Evolutionary conservation across 31 red algal genomes (phyloP), one percentile per base, ranked within the genome.

Genomic region (Asparagopsis taxiformis): DNA sequence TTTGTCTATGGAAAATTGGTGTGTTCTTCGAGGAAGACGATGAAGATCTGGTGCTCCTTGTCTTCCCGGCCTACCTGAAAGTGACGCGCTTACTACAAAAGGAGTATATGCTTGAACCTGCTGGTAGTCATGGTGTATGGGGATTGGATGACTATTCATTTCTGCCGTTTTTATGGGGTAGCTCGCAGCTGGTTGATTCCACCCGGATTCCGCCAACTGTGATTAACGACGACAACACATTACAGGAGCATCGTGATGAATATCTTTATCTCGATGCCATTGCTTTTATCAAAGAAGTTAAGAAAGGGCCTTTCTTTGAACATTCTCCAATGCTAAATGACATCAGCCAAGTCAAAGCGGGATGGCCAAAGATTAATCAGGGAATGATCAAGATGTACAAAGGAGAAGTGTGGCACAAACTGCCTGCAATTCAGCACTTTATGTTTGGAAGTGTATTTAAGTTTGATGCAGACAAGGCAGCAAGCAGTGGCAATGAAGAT

Each of bases 101-200:
- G 26, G 29, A 49, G 57, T 98, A 93, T 66, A 90, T 72, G 58
- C 70, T 98, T 33, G 94, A 98, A 58, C 94, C 94, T 41, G 94
- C 94, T 3, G 94, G 94, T 34, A 90, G 85, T 21, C 94, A 98
- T 66, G 94, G 94, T 1, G 94, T 98, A 1, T 98, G 94, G 94
- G 94, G 94, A 16, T 63, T 98, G 1, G 94, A 98, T 65, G 94
- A 98, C 81, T 98, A 90, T 51, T 70, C 83, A 5, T 98, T 98
- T 55, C 67, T 98, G 20, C 89, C 89, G 38, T 98, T 93, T 62
- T 62, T 98, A 15, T 98, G 66, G 62, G 94, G 94, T 21, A 90
- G 89, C 26, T 79, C 89, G 24, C 94, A 98, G 51, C 74, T 98
- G 31, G 24, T 68, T 6, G 67, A 68, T 13, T 62, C 53, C 35